These are phyloP conservation scores for Cyathus striatus DNA, from an alignment of 768 basidiomycete species.

Conservation along the genomic window DNA sequence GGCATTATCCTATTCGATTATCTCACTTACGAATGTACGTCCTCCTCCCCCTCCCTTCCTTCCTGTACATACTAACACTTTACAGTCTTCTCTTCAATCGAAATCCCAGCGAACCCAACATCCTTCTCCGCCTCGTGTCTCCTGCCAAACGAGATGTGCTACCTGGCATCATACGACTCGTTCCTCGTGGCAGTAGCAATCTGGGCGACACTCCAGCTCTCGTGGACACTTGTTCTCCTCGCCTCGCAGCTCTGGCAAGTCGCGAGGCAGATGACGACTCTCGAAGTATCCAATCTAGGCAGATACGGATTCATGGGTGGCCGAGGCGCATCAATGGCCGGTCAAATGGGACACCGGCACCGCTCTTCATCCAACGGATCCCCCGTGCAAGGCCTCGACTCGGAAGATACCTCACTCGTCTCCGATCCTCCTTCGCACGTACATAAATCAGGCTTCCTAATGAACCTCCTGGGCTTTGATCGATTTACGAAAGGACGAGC, in stretches of 20 bases:
- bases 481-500: slow-evolving; percentile 90
- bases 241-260: slow-evolving; percentile 90
- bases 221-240: slow-evolving; percentile 89
- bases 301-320: slow-evolving; percentile 98
- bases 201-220: slow-evolving; percentile 93
- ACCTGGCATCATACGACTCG: slow-evolving; percentile 63
- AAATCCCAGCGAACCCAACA: slow-evolving; percentile 28
- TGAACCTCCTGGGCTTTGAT: slow-evolving; percentile 91
- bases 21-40: slow-evolving; percentile 78
- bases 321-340: slow-evolving; percentile 62
- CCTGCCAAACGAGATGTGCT: slow-evolving; percentile 66
- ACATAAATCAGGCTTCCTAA: slow-evolving; percentile 63
- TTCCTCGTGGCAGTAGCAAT: slow-evolving; percentile 78
- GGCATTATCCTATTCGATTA: slow-evolving; percentile 82
- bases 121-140: slow-evolving; percentile 58
- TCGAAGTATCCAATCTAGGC: slow-evolving; percentile 93
- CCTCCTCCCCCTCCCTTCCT: neutral
- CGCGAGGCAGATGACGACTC: slow-evolving; percentile 89
- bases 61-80: slow-evolving; percentile 1
- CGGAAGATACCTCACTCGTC: slow-evolving; percentile 40
- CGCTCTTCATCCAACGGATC: slow-evolving; percentile 20
- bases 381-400: slow-evolving; percentile 38
- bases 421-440: slow-evolving; percentile 22
- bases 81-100: slow-evolving; percentile 51
- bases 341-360: slow-evolving; percentile 81